These are phyloP conservation scores for Salvia sclarea DNA, from an alignment of 305 asterid species.

Conservation along the genomic window DNA sequence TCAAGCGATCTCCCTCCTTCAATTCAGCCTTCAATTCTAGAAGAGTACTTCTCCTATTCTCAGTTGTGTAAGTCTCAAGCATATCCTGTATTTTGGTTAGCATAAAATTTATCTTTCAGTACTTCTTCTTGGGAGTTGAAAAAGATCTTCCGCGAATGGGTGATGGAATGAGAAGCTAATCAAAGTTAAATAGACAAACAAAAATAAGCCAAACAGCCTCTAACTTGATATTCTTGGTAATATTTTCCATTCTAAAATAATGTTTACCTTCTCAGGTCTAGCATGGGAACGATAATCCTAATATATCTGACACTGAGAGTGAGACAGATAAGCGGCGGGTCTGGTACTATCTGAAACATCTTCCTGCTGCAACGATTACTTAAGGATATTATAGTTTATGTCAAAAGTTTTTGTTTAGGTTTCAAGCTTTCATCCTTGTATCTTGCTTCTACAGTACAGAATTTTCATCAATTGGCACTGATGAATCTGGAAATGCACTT, in stretches of 20 bases:
- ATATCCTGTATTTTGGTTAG: constrained; percentile 13
- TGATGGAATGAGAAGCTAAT: not conserved
- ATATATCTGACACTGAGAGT: constrained; percentile 58
- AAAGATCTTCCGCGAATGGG: not conserved
- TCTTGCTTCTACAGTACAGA: constrained; percentile 9
- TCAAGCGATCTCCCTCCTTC: constrained; percentile 75
- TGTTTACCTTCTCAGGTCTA: constrained; percentile 44
- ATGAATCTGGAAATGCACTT: constrained; percentile 27
- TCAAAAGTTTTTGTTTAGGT: constrained; percentile 5
- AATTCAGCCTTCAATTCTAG: constrained; percentile 82
- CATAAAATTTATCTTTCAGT: not conserved
- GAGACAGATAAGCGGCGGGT: constrained; percentile 45
- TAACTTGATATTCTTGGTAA: not conserved
- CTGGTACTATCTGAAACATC: constrained; percentile 34
- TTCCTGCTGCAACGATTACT: constrained; percentile 21
- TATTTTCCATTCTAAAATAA: constrained; percentile 2
- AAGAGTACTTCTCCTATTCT: constrained; percentile 75
- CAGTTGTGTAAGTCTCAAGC: constrained; percentile 62
- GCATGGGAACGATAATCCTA: constrained; percentile 54
- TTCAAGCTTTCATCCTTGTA: constrained; percentile 4
- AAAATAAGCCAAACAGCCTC: not conserved
- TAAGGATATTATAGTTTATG: not conserved
- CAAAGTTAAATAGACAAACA: not conserved
- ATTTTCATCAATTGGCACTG: constrained; percentile 19
- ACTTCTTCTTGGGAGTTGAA: not conserved